Evolutionary conservation across 2,329 filamentous ascomycete species (phyloP).

Genomic region (Botrytis fragariae): DNA sequence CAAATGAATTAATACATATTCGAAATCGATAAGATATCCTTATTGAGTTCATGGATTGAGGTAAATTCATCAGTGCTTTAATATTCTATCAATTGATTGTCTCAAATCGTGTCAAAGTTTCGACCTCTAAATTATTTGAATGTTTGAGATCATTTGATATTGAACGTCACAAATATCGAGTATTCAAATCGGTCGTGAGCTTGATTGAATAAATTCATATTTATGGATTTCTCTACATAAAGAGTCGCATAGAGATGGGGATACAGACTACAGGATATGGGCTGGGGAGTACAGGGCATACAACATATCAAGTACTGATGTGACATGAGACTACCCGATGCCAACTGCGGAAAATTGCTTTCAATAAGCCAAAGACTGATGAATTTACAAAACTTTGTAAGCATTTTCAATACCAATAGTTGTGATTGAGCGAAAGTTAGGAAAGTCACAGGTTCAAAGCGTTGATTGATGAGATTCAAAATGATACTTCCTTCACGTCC

Average conservation of each 20-base stretch:
- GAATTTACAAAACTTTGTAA: background rate
- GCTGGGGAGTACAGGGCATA: no score
- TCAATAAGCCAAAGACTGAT: background rate
- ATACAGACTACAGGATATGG: background rate
- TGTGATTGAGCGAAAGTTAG: background rate
- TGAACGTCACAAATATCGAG: background rate
- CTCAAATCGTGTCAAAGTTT: background rate
- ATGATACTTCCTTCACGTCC: slow-evolving; percentile 6
- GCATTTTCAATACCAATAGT: background rate
- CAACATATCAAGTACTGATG: background rate
- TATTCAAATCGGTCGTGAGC: background rate
- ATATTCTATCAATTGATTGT: background rate
- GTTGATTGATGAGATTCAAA: background rate
- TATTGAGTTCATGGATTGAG: background rate
- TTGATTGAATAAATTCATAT: background rate
- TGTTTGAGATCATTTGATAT: background rate
- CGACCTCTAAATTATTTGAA: background rate
- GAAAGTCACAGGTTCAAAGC: background rate
- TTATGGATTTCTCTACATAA: background rate
- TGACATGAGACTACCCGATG: background rate
- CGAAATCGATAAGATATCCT: background rate
- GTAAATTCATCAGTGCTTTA: background rate
- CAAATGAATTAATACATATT: background rate
- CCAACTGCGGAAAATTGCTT: background rate
- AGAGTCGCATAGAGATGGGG: background rate